Conservation (phyloP, 192 early-diverging fungal genomes). For the Entomortierella chlamydospora region DNA sequence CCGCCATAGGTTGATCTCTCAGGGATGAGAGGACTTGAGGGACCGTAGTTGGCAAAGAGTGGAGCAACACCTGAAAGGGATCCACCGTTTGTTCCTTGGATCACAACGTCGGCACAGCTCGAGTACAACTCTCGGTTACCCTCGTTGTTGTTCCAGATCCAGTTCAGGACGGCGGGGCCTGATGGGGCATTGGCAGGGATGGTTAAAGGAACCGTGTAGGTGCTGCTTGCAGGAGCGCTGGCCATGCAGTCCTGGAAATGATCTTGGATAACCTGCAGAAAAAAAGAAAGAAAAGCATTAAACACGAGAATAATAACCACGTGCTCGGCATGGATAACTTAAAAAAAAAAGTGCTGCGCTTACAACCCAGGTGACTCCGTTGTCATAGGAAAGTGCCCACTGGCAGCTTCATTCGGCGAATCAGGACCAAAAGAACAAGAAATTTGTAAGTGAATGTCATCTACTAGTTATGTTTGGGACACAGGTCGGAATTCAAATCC, state of each 20-base stretch:
- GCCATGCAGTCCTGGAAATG: constrained; percentile 67
- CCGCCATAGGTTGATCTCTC: constrained; percentile 58
- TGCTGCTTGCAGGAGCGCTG: constrained; percentile 55
- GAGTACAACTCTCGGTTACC: constrained; percentile 79
- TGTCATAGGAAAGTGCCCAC: constrained; percentile 51
- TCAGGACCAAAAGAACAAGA: too few relatives aligned
- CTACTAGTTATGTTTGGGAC: too few relatives aligned
- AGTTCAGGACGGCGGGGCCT: constrained; percentile 65
- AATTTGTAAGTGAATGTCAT: not conserved
- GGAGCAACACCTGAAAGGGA: constrained; percentile 61
- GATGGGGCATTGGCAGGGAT: constrained; percentile 66
- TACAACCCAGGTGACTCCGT: constrained; percentile 50
- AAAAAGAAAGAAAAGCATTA: too few relatives aligned
- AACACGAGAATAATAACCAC: too few relatives aligned
- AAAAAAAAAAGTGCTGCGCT: not conserved
- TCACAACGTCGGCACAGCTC: constrained; percentile 71
- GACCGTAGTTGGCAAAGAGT: constrained; percentile 65
- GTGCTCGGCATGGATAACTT: too few relatives aligned
- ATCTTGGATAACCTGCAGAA: constrained; percentile 63
- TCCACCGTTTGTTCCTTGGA: constrained; percentile 53
- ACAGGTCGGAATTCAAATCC: not conserved
- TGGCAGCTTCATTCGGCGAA: constrained; percentile 42
- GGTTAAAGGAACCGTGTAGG: constrained; percentile 56
- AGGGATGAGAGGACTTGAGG: constrained; percentile 59
- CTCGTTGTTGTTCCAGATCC: constrained; percentile 75